Conservation (phyloP, 2,329 filamentous ascomycete genomes). For the Mariannaea sp. region DNA sequence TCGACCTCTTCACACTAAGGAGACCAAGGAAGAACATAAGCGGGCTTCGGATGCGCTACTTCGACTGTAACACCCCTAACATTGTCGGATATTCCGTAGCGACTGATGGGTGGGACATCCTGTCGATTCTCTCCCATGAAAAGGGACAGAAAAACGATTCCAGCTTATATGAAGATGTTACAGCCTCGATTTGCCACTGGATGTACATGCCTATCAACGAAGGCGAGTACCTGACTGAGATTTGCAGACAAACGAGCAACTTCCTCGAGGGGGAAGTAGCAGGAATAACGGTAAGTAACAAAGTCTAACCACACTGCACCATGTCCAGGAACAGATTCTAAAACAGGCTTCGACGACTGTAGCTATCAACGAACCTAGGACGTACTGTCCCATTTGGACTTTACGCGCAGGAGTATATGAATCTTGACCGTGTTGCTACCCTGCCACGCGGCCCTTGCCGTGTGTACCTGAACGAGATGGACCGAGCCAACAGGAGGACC, state of each 20-base stretch:
- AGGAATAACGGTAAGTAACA: constrained; percentile 8
- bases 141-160: not conserved
- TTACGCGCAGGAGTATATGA: constrained; percentile 3
- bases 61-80: constrained; percentile 11
- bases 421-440: constrained; percentile 2
- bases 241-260: constrained; percentile 11
- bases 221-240: constrained; percentile 21
- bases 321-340: no score
- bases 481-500: not conserved
- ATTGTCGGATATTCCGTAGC: constrained; percentile 14
- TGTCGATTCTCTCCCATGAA: constrained; percentile 3
- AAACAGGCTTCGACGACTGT: no score
- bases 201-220: constrained; percentile 20
- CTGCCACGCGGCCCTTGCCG: constrained; percentile 1
- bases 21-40: not conserved
- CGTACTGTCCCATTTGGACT: constrained; percentile 13
- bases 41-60: constrained; percentile 16
- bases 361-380: constrained; percentile 19
- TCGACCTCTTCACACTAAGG: constrained; percentile 13
- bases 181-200: constrained; percentile 5
- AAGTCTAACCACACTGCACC: no score
- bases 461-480: constrained; percentile 7
- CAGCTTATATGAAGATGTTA: constrained; percentile 1
- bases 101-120: constrained; percentile 1
- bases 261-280: constrained; percentile 1